Evolutionary conservation across 1,284 basidiomycete species (phyloP).

Genomic region (Fomitopsis palustris): DNA sequence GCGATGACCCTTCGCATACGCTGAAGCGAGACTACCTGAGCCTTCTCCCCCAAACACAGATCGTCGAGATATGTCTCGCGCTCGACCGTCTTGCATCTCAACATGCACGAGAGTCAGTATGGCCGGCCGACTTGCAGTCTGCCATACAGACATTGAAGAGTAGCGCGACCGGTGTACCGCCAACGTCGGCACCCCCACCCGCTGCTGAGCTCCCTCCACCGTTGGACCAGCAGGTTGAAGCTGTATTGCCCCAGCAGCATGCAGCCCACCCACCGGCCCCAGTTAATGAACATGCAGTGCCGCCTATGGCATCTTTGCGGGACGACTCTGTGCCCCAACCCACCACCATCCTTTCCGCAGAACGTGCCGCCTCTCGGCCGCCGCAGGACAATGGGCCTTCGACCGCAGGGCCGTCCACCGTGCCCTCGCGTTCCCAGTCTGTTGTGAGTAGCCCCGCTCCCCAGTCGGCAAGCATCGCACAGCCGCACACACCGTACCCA

Average conservation of each 20-base stretch:
- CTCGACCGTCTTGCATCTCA: conserved; percentile 66
- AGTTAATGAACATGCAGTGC: conserved; percentile 8
- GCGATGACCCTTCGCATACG: background rate
- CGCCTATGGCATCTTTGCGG: conserved; percentile 22
- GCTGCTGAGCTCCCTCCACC: background rate
- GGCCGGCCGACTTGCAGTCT: conserved; percentile 64
- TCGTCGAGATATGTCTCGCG: conserved; percentile 71
- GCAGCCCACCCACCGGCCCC: conserved; percentile 22
- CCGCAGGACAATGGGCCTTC: background rate
- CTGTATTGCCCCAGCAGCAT: conserved; percentile 18
- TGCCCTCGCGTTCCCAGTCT: background rate
- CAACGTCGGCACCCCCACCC: background rate
- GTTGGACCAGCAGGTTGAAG: background rate
- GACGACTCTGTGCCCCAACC: conserved; percentile 3
- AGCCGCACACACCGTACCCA: conserved; percentile 23
- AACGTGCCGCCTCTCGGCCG: background rate
- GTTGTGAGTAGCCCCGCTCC: conserved; percentile 11
- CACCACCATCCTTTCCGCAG: background rate
- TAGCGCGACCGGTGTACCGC: conserved; percentile 15
- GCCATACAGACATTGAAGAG: conserved; percentile 55
- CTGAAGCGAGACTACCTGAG: conserved; percentile 62
- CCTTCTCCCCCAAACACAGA: conserved; percentile 59
- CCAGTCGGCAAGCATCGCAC: conserved; percentile 19
- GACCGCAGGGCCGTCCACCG: background rate
- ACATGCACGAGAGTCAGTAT: conserved; percentile 55